Conservation (phyloP, 2,329 filamentous ascomycete species). For the Dactylellina leptospora region DNA sequence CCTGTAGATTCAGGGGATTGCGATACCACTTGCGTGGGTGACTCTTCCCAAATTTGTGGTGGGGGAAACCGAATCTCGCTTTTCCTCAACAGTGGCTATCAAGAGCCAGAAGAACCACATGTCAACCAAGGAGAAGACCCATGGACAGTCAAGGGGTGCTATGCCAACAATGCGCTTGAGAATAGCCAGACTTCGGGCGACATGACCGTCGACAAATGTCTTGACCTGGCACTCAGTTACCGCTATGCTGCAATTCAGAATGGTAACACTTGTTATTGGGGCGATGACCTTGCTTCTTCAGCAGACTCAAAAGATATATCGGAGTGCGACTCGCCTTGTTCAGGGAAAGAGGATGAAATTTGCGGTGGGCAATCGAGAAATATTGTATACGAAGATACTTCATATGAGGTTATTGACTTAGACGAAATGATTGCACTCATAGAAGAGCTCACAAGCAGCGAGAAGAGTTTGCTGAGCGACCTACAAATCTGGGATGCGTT, state of each 20-base stretch:
- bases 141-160: constrained; percentile 10
- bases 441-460: background rate
- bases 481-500: constrained; percentile 1
- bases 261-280: constrained; percentile 28
- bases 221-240: constrained; percentile 11
- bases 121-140: constrained; percentile 11
- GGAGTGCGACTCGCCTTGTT: constrained; percentile 6
- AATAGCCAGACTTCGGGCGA: background rate
- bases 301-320: background rate
- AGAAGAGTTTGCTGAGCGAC: background rate
- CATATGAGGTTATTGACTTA: constrained; percentile 7
- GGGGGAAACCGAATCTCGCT: constrained; percentile 21
- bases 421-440: constrained; percentile 17
- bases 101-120: no score
- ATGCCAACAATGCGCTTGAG: constrained; percentile 1
- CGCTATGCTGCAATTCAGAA: constrained; percentile 16
- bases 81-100: background rate
- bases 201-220: constrained; percentile 29
- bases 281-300: constrained; percentile 9
- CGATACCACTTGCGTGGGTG: constrained; percentile 19
- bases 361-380: constrained; percentile 4
- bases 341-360: constrained; percentile 12
- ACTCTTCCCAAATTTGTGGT: constrained; percentile 21
- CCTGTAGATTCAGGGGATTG: constrained; percentile 18
- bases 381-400: constrained; percentile 24